A percentile compares a stretch with the other conserved stretches of the same genome.
Conservation (phyloP, 768 basidiomycete species). For the Sarcodon aspratus region DNA sequence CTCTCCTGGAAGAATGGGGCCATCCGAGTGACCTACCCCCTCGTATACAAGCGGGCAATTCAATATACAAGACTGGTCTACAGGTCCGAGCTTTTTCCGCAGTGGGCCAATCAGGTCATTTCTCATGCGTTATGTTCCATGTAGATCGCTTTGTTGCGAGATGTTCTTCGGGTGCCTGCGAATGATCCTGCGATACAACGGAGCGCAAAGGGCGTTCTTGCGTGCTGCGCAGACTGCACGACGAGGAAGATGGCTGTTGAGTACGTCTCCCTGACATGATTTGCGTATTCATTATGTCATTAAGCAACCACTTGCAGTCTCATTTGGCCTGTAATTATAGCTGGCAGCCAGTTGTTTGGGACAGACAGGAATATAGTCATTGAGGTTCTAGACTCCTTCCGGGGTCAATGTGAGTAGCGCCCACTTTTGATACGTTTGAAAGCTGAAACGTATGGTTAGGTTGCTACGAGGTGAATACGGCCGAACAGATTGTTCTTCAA, state of each 20-base stretch:
- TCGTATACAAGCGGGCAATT: slow-evolving; percentile 21
- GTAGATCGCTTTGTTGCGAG: slow-evolving; percentile 23
- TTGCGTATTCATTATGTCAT: background rate
- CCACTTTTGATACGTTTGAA: background rate
- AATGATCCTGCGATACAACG: slow-evolving; percentile 18
- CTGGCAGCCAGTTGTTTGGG: slow-evolving; percentile 16
- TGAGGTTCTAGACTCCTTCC: slow-evolving; percentile 18
- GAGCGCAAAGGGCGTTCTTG: slow-evolving; percentile 16
- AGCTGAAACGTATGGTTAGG: slow-evolving; percentile 8
- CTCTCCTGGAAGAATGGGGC: slow-evolving; percentile 15
- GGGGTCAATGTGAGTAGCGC: slow-evolving; percentile 14
- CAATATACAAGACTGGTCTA: slow-evolving; percentile 21
- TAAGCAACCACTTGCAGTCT: slow-evolving; percentile 8
- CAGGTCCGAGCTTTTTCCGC: slow-evolving; percentile 18
- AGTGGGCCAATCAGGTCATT: background rate
- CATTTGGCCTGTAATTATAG: slow-evolving; percentile 21
- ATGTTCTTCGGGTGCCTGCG: slow-evolving; percentile 17
- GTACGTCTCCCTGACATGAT: slow-evolving; percentile 13
- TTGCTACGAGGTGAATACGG: slow-evolving; percentile 26
- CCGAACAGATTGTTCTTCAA: slow-evolving; percentile 21
- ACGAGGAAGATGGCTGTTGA: slow-evolving; percentile 18
- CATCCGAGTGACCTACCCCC: slow-evolving; percentile 15
- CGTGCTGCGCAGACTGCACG: slow-evolving; percentile 18
- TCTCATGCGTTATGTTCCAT: background rate
- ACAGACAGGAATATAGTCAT: slow-evolving; percentile 13